Percentiles rank a stretch among this genome's conserved stretches.
Evolutionary conservation across 441 rosid species (phyloP).

Genomic region (Breynia disticha): DNA sequence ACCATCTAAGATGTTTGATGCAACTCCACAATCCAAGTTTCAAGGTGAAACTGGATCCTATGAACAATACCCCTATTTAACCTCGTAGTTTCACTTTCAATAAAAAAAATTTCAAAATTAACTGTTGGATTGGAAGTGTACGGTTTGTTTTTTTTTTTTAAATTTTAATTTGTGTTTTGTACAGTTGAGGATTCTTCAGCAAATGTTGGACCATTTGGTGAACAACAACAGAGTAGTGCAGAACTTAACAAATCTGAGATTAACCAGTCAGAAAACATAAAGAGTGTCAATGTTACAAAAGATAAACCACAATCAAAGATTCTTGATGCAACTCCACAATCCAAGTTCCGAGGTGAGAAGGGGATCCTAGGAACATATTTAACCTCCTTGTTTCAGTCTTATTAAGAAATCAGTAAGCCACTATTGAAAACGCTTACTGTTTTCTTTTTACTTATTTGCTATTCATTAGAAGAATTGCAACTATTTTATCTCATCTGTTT

Average conservation of each 20-base stretch:
- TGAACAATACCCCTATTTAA: not conserved
- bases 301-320: conserved; percentile 25
- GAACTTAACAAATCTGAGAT: conserved; percentile 16
- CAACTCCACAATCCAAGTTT: conserved; percentile 29
- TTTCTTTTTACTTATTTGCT: too few relatives aligned
- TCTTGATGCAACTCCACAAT: conserved; percentile 27
- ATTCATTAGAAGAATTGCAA: too few relatives aligned
- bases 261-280: conserved; percentile 10
- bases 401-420: too few relatives aligned
- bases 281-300: conserved; percentile 10
- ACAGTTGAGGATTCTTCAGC: conserved; percentile 13
- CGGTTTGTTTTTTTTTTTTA: too few relatives aligned
- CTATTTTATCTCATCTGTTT: too few relatives aligned
- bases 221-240: conserved; percentile 17
- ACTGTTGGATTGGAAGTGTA: too few relatives aligned
- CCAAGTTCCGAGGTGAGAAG: conserved; percentile 31
- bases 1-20: conserved; percentile 23
- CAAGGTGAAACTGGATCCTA: conserved; percentile 25
- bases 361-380: conserved; percentile 2
- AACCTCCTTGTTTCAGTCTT: not conserved
- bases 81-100: too few relatives aligned
- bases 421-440: too few relatives aligned
- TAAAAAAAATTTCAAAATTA: too few relatives aligned
- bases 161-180: conserved; percentile 8
- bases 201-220: conserved; percentile 20